Evolutionary conservation across 805 yeast species (phyloP).

Genomic region (Komagataella pseudopastoris): DNA sequence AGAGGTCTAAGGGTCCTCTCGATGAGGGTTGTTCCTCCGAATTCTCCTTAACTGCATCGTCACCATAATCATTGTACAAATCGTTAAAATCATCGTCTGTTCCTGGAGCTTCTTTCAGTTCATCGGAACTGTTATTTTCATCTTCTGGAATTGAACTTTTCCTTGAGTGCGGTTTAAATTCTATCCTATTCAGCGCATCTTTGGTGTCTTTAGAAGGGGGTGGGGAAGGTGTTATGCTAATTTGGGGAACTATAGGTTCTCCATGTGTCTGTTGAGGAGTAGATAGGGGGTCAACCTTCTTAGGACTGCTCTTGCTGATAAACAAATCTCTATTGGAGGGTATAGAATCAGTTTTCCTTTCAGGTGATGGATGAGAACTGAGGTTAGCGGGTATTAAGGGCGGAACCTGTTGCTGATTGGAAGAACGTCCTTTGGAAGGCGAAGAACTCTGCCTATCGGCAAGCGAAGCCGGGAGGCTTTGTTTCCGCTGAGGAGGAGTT

Average conservation of each 20-base stretch:
- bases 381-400: background rate
- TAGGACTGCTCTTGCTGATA: background rate
- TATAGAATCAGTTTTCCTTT: background rate
- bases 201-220: background rate
- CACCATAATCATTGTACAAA: conserved; percentile 12
- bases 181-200: background rate
- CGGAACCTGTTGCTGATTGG: background rate
- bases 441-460: background rate
- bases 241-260: background rate
- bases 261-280: background rate
- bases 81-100: conserved; percentile 10
- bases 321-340: background rate
- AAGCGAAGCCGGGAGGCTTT: background rate
- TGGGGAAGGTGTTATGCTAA: background rate
- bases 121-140: background rate
- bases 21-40: background rate
- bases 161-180: background rate
- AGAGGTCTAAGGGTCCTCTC: background rate
- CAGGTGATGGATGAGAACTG: background rate
- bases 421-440: background rate
- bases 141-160: background rate
- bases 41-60: background rate
- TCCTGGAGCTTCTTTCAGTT: background rate
- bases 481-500: background rate
- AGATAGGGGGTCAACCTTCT: background rate